Evolutionary conservation across 371 early-diverging fungal genomes (phyloP), one percentile per base, ranked within the genome.

Genomic region (Actinomucor elegans): DNA sequence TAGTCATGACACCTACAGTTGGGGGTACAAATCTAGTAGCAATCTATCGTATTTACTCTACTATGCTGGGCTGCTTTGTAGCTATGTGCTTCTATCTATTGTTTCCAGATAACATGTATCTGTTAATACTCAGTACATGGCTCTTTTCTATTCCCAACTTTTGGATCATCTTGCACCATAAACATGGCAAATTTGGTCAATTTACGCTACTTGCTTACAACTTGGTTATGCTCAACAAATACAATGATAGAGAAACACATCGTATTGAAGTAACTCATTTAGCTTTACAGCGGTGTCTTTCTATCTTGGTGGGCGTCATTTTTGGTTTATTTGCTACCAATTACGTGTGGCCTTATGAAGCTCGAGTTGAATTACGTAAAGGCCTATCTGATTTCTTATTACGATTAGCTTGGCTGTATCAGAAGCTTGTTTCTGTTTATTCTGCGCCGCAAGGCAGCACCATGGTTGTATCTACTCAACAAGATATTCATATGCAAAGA

Each of bases 301-400:
- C 91, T 0, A 89, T 92, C 18, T 73, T 80, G 23, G 52, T 85
- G 4, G 94, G 94, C 29, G 86, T 90, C 1, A 28, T 81, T 1
- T 66, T 85, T 5, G 90, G 91, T 4, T 40, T 74, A 10, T 41
- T 70, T 43, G 60, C 81, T 0, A 89, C 89, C 2, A 69, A 73
- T 9, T 85, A 87, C 61, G 71, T 90, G 12, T 89, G 91, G 89
- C 92, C 92, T 0, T 92, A 81, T 51, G 90, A 91, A 59, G 94
- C 94, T 3, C 82, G 94, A 15, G 86, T 80, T 34, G 87, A 91
- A 40, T 61, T 94, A 24, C 81, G 94, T 12, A 79, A 84, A 48
- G 88, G 85, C 0, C 57, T 89, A 27, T 84, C 86, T 23, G 77
- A 80, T 35, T 69, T 84, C 18, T 56, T 91, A 18, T 59, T 88